Base-by-base conservation (phyloP, 176 grass and related monocot genomes). In the Leersia perrieri region DNA sequence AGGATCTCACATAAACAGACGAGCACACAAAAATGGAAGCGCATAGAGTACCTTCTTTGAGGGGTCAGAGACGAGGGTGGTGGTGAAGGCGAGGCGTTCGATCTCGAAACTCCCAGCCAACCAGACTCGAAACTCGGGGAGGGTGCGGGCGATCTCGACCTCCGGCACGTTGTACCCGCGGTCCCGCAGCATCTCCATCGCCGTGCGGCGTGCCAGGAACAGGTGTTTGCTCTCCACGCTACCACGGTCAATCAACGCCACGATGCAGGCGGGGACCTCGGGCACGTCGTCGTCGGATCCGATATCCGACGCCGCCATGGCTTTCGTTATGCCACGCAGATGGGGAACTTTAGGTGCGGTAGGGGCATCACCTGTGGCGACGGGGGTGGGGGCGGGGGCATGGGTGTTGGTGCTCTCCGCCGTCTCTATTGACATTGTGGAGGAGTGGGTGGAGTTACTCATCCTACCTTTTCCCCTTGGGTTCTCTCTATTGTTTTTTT, bases 101-200 rank as follows among this genome's bases (percentile, higher is more conserved):
- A 86, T 68, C 15, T 86, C 79, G 3, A 81, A 83, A 11, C 47
- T 73, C 22, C 74, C 60, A 0, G 76, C 86, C 77, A 87, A 98
- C 88, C 87, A 89, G 29, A 86, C 73, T 11, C 95, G 88, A 88
- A 98, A 98, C 85, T 90, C 86, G 27, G 88, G 76, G 42, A 98
- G 92, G 9, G 84, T 89, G 65, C 87, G 79, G 25, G 84, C 63
- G 67, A 95, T 63, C 42, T 89, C 86, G 18, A 31, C 67, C 60
- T 90, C 86, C 40, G 71, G 62, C 20, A 98, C 84, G 45, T 14
- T 28, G 78, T 91, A 90, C 44, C 90, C 88, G 31, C 95, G 95
- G 81, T 98, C 92, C 20, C 86, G 92, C 30, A 98, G 88, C 92
- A 98, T 94, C 88, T 98, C 92, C 64, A 95, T 78, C 41, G 80